phyloP scores from a whole-genome alignment of 768 basidiomycete genomes.

The Lentinula edodes region DNA sequence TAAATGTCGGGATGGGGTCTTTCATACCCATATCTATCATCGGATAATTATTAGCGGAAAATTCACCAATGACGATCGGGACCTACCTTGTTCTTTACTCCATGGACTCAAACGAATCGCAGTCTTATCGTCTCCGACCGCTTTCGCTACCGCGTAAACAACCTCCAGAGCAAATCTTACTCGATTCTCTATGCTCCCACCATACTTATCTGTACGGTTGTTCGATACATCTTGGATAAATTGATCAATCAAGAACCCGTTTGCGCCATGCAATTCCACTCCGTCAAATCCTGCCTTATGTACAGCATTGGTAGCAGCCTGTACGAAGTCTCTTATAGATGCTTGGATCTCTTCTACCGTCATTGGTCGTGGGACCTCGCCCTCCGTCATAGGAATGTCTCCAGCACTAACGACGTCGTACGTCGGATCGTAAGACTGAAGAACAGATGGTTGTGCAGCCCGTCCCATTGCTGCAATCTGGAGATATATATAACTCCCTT shows the following conservation, averaged over 20 bases:
- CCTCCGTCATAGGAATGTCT: conserved; percentile 5
- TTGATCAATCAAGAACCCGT: conserved; percentile 33
- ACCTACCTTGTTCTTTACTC: conserved; percentile 20
- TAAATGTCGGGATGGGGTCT: conserved; percentile 39
- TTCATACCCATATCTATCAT: conserved; percentile 31
- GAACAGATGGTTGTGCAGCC: conserved; percentile 14
- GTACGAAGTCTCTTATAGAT: conserved; percentile 29
- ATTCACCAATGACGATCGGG: no score
- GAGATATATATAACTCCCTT: conserved; percentile 38
- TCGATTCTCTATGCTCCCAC: conserved; percentile 45
- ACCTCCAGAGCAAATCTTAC: conserved; percentile 39
- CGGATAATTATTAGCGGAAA: background rate
- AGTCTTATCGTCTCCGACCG: conserved; percentile 36
- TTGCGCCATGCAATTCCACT: conserved; percentile 35
- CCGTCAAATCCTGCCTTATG: conserved; percentile 50
- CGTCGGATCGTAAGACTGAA: conserved; percentile 12
- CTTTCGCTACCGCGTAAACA: conserved; percentile 29
- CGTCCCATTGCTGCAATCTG: conserved; percentile 45
- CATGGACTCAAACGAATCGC: conserved; percentile 42
- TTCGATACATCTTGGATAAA: conserved; percentile 38
- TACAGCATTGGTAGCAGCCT: conserved; percentile 36
- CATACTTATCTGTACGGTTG: conserved; percentile 45
- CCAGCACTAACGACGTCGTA: conserved; percentile 19
- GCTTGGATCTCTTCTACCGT: conserved; percentile 32
- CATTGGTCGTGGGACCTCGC: conserved; percentile 22